Conservation (phyloP, 2,329 filamentous ascomycete genomes). For the Rutstroemia sp. region DNA sequence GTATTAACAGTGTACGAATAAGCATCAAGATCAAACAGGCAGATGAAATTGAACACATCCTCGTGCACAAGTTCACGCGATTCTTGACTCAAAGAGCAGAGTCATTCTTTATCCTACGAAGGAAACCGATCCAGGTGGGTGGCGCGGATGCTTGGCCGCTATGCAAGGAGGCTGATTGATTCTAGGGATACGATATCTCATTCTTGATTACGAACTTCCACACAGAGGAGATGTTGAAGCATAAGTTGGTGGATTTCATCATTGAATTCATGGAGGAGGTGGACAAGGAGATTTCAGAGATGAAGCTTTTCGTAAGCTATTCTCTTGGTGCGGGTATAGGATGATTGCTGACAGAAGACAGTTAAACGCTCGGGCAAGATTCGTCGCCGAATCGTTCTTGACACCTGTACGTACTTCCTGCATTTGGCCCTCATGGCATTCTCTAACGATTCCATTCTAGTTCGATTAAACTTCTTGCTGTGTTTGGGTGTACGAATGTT, state of each 20-base stretch:
- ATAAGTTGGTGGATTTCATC: constrained; percentile 98
- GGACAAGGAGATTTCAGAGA: constrained; percentile 99
- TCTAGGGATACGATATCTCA: constrained; percentile 91
- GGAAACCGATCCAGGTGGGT: constrained; percentile 85
- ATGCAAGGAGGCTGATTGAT: constrained; percentile 14
- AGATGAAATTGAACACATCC: constrained; percentile 95
- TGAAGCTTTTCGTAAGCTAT: constrained; percentile 92
- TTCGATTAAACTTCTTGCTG: constrained; percentile 21
- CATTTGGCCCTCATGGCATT: background rate
- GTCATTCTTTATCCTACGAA: constrained; percentile 90
- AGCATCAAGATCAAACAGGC: constrained; percentile 99
- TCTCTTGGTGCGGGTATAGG: background rate
- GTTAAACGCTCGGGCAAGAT: constrained; percentile 94
- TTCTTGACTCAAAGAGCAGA: constrained; percentile 96
- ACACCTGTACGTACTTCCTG: constrained; percentile 60
- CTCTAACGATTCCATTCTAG: constrained; percentile 10
- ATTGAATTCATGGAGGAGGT: constrained; percentile 99
- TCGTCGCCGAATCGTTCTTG: constrained; percentile 96
- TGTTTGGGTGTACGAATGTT: background rate
- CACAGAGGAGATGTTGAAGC: constrained; percentile 97
- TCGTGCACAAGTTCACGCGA: constrained; percentile 96
- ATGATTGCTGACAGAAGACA: constrained; percentile 36
- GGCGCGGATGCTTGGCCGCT: background rate
- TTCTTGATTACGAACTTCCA: constrained; percentile 99
- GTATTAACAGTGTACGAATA: constrained; percentile 92